phyloP scores from a whole-genome alignment of 2,329 filamentous ascomycete species.

The Akanthomyces muscarius region DNA sequence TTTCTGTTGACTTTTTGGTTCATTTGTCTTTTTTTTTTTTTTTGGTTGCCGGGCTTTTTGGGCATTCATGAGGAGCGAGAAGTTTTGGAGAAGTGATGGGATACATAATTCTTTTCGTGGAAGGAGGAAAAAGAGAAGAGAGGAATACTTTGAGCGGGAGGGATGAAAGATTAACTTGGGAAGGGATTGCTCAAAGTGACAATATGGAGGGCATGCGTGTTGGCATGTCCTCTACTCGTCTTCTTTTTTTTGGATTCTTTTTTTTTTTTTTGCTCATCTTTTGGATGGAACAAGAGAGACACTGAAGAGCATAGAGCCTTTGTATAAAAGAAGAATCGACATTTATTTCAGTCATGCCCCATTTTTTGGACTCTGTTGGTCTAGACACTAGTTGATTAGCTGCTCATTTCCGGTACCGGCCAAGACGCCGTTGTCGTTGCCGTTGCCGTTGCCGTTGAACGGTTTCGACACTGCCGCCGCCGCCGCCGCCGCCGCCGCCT shows the following conservation, averaged over 20 bases:
- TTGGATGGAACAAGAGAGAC: neutral
- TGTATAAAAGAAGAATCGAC: neutral
- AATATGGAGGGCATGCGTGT: neutral
- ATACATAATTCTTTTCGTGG: neutral
- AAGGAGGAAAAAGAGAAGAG: neutral
- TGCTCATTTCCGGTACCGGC: no score
- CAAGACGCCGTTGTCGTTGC: no score
- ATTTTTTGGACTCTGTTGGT: no score
- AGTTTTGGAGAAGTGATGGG: neutral
- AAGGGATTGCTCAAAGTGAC: neutral
- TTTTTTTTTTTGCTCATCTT: neutral
- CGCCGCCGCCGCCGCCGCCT: no score
- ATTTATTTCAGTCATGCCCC: no score
- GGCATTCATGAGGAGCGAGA: conserved; percentile 4
- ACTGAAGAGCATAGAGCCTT: neutral
- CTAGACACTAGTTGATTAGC: no score
- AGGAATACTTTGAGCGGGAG: neutral
- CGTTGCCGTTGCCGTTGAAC: no score
- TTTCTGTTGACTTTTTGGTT: neutral
- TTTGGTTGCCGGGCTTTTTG: neutral
- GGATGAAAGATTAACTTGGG: neutral
- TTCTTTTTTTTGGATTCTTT: no score
- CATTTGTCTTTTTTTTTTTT: neutral
- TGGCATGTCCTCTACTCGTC: no score
- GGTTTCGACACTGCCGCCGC: no score